Percentiles rank a stretch among this genome's conserved stretches.
These are phyloP conservation scores for Ogataea glucozyma DNA, from an alignment of 805 yeast genomes.

Conservation along the genomic window DNA sequence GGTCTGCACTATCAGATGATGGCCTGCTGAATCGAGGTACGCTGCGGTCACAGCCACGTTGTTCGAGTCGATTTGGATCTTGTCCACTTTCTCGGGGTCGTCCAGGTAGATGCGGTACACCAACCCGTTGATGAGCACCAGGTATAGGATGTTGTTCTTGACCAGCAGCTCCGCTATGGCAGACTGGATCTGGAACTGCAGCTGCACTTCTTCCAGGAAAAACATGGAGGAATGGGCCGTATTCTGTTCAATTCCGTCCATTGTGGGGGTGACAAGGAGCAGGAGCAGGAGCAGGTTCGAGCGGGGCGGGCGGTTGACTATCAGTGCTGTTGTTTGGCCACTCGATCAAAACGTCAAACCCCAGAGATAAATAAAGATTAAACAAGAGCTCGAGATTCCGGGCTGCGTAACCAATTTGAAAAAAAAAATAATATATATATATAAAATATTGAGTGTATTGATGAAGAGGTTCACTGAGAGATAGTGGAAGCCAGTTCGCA, in stretches of 20 bases:
- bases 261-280: background rate
- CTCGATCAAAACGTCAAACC: no score
- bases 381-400: no score
- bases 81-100: conserved; percentile 59
- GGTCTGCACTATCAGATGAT: conserved; percentile 53
- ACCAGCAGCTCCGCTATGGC: conserved; percentile 54
- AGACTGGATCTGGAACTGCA: conserved; percentile 33
- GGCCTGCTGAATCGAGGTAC: conserved; percentile 53
- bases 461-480: no score
- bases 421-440: no score
- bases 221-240: conserved; percentile 16
- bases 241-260: conserved; percentile 24
- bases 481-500: no score
- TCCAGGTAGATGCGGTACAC: conserved; percentile 68
- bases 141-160: conserved; percentile 52
- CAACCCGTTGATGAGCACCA: conserved; percentile 52
- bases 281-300: no score
- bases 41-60: conserved; percentile 35
- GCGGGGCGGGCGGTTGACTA: no score
- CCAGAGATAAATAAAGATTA: no score
- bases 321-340: no score
- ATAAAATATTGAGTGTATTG: no score
- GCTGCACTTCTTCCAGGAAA: conserved; percentile 35
- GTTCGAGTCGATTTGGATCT: conserved; percentile 33
- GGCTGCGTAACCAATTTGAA: no score